A percentile compares a stretch with the other conserved stretches of the same genome.
Conservation (phyloP, 2,329 filamentous ascomycete species). For the Aspergillus clavatus region DNA sequence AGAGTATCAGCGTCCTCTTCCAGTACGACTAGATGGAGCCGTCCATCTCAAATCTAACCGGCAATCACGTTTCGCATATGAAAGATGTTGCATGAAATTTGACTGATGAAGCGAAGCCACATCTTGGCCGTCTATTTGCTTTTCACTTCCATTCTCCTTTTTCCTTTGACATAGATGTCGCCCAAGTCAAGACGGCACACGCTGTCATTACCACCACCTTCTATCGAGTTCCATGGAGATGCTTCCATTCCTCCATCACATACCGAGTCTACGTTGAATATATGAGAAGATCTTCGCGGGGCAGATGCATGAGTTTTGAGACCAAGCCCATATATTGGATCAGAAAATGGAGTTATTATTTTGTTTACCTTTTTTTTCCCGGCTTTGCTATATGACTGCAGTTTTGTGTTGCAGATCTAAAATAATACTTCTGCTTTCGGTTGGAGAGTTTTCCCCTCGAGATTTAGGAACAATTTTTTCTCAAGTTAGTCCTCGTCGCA, state of each 20-base stretch:
- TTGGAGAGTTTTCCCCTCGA: too few relatives aligned
- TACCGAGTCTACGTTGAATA: neutral
- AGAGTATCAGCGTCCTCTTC: slow-evolving; percentile 95
- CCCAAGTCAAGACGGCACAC: neutral
- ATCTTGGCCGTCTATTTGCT: neutral
- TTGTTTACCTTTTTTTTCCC: neutral
- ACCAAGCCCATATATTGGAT: neutral
- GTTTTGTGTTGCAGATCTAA: neutral
- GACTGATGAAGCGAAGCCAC: neutral
- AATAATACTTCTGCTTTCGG: neutral
- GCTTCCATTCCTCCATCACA: neutral
- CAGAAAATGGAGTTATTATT: neutral
- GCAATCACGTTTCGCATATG: slow-evolving; percentile 8
- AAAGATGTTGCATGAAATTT: slow-evolving; percentile 2
- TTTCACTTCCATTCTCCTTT: neutral
- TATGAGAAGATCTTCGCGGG: neutral
- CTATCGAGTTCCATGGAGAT: neutral
- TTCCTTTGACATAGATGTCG: neutral
- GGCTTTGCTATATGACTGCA: neutral
- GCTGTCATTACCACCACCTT: neutral
- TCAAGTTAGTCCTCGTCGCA: too few relatives aligned
- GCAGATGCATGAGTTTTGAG: neutral
- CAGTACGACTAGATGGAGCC: slow-evolving; percentile 60
- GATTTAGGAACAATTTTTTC: too few relatives aligned
- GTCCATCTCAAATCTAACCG: slow-evolving; percentile 5